Percentiles rank a stretch among this genome's conserved stretches.
These are phyloP conservation scores for Pachysandra terminalis DNA, from an alignment of 164 flowering plant genomes.

Conservation along the genomic window DNA sequence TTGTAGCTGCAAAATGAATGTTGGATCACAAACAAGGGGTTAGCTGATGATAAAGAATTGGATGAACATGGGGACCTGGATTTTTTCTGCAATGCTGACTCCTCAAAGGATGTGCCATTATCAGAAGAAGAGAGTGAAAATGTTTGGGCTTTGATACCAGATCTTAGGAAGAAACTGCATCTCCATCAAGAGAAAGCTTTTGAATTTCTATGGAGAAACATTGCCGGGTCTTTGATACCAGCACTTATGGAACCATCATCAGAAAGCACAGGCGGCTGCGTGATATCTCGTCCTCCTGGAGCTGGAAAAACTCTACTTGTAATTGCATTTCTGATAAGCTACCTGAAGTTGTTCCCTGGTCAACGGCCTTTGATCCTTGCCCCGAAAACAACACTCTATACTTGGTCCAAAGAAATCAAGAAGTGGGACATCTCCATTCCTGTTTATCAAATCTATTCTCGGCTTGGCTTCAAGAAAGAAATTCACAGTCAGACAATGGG, in stretches of 20 bases:
- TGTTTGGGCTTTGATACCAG: constrained; percentile 83
- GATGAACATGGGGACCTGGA: constrained; percentile 29
- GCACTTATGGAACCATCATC: constrained; percentile 40
- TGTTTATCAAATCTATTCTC: constrained; percentile 70
- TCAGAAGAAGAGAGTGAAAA: constrained; percentile 41
- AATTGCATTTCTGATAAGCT: constrained; percentile 83
- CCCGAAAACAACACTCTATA: constrained; percentile 84
- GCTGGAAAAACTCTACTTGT: constrained; percentile 93
- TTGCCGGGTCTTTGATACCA: constrained; percentile 76
- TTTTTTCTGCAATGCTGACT: constrained; percentile 18
- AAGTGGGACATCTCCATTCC: constrained; percentile 88
- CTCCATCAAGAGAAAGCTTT: constrained; percentile 87
- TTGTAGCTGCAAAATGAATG: constrained; percentile 34
- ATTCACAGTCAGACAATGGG: constrained; percentile 24
- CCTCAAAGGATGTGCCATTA: constrained; percentile 18
- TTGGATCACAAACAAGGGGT: constrained; percentile 27
- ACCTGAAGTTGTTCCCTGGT: constrained; percentile 76
- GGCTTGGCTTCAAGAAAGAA: constrained; percentile 42
- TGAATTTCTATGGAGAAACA: constrained; percentile 84
- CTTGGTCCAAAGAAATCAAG: constrained; percentile 83
- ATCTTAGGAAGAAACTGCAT: constrained; percentile 51
- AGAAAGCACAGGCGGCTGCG: constrained; percentile 77
- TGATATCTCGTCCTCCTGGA: constrained; percentile 91
- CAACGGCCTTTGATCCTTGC: constrained; percentile 82
- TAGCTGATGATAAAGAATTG: constrained; percentile 20